Evolutionary conservation across 1,139 yeast genomes (phyloP), one percentile per base, ranked within the genome.

Genomic region (Kurtzmaniella quercitrusa): DNA sequence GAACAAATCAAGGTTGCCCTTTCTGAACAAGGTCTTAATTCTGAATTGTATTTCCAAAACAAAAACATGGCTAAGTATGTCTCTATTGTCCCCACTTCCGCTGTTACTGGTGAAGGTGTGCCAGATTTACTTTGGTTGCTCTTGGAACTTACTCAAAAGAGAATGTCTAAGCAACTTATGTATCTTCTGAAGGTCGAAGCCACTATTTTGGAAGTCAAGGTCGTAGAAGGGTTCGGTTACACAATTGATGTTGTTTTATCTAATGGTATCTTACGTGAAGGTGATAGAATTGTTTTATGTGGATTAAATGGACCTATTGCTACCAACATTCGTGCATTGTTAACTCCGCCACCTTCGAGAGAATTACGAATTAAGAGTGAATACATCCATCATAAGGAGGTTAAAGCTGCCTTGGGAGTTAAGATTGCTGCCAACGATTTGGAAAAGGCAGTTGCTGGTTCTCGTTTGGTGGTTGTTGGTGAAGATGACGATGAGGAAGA

Each of bases 51-150:
- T 70, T 93, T 76, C 83, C 89, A 93, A 67, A 94, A 94, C 77
- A 87, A 86, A 68, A 93, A 91, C 70, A 74, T 93, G 78, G 72
- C 97, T 47, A 88, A 88, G 65, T 88, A 85, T 59, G 98, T 94
- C 47, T 90, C 98, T 34, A 85, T 94, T 58, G 96, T 94, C 44
- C 98, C 99, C 55, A 93, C 98, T 12, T 91, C 98, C 49, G 98
- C 99, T 46, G 95, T 91, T 41, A 91, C 98, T 25, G 99, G 98
- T 66, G 99, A 94, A 70, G 99, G 99, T 85, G 94, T 94, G 56
- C 98, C 99, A 40, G 99, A 94, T 80, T 78, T 94, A 70, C 81
- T 94, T 62, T 91, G 96, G 93, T 79, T 94, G 65, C 77, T 94
- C 62, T 79, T 94, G 57, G 98, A 93, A 66, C 79, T 94, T 59